A percentile compares a stretch with the other conserved stretches of the same genome.
These are phyloP conservation scores for Monosporascus ibericus DNA, from an alignment of 2,329 filamentous ascomycete species.

Conservation along the genomic window DNA sequence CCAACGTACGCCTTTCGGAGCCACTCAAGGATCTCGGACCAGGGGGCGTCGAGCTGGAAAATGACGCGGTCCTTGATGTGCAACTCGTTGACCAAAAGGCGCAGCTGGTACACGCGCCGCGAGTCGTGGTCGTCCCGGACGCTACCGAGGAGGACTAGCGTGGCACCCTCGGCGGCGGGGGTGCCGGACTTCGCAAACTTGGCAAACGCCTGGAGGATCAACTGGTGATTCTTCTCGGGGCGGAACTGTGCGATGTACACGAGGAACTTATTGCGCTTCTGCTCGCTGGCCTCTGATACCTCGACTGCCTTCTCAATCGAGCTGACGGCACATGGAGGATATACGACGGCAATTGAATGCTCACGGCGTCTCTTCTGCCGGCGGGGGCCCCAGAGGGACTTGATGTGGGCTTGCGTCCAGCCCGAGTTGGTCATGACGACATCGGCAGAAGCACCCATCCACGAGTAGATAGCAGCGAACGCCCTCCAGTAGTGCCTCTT, in stretches of 20 bases:
- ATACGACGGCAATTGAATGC: slow-evolving; percentile 67
- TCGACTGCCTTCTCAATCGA: slow-evolving; percentile 73
- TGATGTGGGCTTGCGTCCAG: slow-evolving; percentile 86
- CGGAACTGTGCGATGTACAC: slow-evolving; percentile 97
- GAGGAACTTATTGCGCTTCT: slow-evolving; percentile 62
- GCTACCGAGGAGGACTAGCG: slow-evolving; percentile 80
- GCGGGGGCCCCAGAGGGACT: slow-evolving; percentile 67
- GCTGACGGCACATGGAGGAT: slow-evolving; percentile 85
- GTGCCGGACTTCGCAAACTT: slow-evolving; percentile 58
- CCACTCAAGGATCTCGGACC: slow-evolving; percentile 79
- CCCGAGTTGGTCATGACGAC: slow-evolving; percentile 96
- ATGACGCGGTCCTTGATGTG: slow-evolving; percentile 77
- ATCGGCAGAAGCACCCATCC: slow-evolving; percentile 77
- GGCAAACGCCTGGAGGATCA: slow-evolving; percentile 81
- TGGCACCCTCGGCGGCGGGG: slow-evolving; percentile 48
- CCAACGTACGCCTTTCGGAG: slow-evolving; percentile 72
- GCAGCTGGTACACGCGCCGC: slow-evolving; percentile 80
- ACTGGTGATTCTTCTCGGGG: slow-evolving; percentile 90
- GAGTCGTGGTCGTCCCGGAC: slow-evolving; percentile 81
- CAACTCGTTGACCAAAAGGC: slow-evolving; percentile 80
- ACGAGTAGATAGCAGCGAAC: slow-evolving; percentile 78
- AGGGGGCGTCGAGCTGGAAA: slow-evolving; percentile 85
- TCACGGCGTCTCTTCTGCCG: slow-evolving; percentile 37
- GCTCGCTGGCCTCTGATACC: slow-evolving; percentile 63
- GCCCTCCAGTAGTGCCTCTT: slow-evolving; percentile 83